A percentile compares a stretch with the other conserved stretches of the same genome.
Evolutionary conservation across 2,329 filamentous ascomycete genomes (phyloP).

Genomic region (Alternaria angustiovoidea): DNA sequence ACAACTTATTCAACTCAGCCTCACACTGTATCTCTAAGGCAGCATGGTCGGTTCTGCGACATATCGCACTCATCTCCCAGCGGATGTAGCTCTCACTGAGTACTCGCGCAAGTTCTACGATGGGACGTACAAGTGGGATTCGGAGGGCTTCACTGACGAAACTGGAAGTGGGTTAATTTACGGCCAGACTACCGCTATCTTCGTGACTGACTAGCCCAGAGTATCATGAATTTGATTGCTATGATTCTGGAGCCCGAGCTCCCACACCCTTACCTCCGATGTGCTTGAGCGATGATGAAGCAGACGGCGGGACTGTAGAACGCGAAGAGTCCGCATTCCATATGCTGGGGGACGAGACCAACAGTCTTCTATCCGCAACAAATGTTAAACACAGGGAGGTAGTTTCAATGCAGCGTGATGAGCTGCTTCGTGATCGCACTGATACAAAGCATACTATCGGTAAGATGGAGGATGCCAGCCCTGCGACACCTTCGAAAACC

Average conservation of each 20-base stretch:
- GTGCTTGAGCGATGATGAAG: conserved; percentile 12
- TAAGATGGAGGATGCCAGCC: conserved; percentile 16
- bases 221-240: conserved; percentile 29
- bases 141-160: conserved; percentile 39
- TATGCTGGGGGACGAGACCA: not conserved
- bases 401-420: conserved; percentile 3
- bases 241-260: conserved; percentile 24
- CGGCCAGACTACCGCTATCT: not conserved
- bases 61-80: not conserved
- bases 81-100: conserved; percentile 22
- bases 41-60: not conserved
- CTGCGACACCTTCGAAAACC: not conserved
- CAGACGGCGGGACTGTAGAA: not conserved
- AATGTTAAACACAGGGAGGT: not conserved
- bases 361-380: not conserved
- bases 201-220: conserved; percentile 8
- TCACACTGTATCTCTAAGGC: not conserved
- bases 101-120: conserved; percentile 42
- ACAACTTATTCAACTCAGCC: not conserved
- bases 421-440: conserved; percentile 6
- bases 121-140: conserved; percentile 35
- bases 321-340: too few species aligned
- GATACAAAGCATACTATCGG: conserved; percentile 12
- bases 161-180: conserved; percentile 23
- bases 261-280: conserved; percentile 33